Evolutionary conservation across 2,329 filamentous ascomycete genomes (phyloP).

Genomic region (Sphaceloma murrayae): DNA sequence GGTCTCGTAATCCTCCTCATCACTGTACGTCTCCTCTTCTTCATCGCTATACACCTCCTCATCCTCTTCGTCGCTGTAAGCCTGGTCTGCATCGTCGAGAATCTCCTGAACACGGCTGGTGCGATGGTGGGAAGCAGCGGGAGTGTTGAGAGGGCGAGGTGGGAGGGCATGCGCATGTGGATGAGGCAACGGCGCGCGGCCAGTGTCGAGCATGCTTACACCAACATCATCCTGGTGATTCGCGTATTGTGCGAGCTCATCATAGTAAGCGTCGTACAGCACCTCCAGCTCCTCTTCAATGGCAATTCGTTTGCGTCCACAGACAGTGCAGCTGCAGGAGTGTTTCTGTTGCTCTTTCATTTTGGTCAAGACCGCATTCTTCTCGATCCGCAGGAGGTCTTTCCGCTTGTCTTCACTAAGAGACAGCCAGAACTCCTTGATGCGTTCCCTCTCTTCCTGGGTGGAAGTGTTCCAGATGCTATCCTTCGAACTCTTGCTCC

Average conservation of each 20-base stretch:
- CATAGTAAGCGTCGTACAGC: slow-evolving; percentile 95
- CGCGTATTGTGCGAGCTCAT: slow-evolving; percentile 94
- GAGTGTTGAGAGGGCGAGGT: slow-evolving; percentile 40
- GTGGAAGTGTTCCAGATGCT: slow-evolving; percentile 98
- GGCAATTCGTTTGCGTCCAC: slow-evolving; percentile 86
- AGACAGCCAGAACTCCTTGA: slow-evolving; percentile 96
- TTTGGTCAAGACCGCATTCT: slow-evolving; percentile 93
- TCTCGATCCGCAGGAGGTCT: slow-evolving; percentile 93
- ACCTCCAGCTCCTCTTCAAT: slow-evolving; percentile 98
- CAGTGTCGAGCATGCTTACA: slow-evolving; percentile 58
- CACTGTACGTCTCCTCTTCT: slow-evolving; percentile 45
- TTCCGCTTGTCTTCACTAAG: slow-evolving; percentile 90
- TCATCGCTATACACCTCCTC: slow-evolving; percentile 46
- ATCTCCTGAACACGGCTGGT: slow-evolving; percentile 65
- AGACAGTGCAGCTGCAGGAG: slow-evolving; percentile 96
- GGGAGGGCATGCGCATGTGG: slow-evolving; percentile 27
- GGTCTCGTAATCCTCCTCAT: slow-evolving; percentile 53
- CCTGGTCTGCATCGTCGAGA: slow-evolving; percentile 46
- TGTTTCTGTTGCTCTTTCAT: slow-evolving; percentile 99
- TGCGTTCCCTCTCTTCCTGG: slow-evolving; percentile 87
- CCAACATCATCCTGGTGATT: slow-evolving; percentile 59
- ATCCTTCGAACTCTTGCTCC: slow-evolving; percentile 41
- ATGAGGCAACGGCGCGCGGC: slow-evolving; percentile 34
- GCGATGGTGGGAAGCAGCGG: slow-evolving; percentile 55
- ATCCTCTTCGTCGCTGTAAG: slow-evolving; percentile 47